Evolutionary conservation across 208 protist genomes (phyloP).

Genomic region (Leishmania tarentolae): DNA sequence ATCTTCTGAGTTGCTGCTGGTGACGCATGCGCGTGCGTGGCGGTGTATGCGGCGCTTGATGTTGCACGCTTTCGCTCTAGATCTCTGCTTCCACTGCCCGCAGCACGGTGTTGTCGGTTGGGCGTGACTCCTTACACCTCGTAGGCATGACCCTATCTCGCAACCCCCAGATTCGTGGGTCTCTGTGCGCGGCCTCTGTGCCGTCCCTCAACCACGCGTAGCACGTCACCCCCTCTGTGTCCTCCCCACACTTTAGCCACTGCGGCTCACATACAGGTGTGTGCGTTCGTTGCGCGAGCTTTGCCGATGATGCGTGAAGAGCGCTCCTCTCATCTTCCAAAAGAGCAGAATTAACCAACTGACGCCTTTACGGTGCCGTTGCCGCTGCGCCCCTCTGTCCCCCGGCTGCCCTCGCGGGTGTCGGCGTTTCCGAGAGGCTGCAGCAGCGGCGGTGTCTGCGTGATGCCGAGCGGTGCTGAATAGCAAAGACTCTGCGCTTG

Average conservation of each 20-base stretch:
- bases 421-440: not conserved
- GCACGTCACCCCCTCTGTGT: not conserved
- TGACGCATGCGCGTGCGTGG: not conserved
- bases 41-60: not conserved
- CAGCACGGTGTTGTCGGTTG: conserved; percentile 53
- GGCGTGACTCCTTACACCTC: conserved; percentile 21
- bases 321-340: conserved; percentile 40
- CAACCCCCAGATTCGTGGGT: conserved; percentile 35
- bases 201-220: too few species aligned
- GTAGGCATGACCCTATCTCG: conserved; percentile 46
- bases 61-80: not conserved
- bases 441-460: conserved; percentile 7
- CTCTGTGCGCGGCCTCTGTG: not conserved
- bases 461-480: conserved; percentile 40
- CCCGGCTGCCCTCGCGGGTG: conserved; percentile 9
- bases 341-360: conserved; percentile 56
- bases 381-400: not conserved
- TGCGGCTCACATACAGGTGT: not conserved
- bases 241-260: too few species aligned
- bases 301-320: conserved; percentile 50
- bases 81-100: not conserved
- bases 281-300: not conserved
- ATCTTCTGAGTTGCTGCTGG: conserved; percentile 49
- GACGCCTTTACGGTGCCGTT: conserved; percentile 12
- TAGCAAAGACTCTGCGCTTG: not conserved